phyloP scores from a whole-genome alignment of 768 basidiomycete species.

The Rhodotorula kratochvilovae region DNA sequence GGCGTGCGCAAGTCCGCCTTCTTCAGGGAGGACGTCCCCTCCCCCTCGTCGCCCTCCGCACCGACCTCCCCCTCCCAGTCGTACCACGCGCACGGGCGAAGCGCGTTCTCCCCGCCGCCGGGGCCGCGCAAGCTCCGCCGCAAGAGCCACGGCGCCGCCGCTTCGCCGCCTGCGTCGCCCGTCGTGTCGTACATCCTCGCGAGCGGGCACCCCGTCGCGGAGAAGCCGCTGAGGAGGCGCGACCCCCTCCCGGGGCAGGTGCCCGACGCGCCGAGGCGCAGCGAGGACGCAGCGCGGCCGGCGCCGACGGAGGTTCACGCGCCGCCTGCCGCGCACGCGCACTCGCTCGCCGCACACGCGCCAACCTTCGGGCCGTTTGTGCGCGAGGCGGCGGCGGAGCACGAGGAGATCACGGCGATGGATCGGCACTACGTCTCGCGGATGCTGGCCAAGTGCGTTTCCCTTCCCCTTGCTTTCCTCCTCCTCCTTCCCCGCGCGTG shows the following conservation, averaged over 20 bases:
- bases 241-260: background rate
- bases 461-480: background rate
- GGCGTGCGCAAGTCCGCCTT: too few relatives aligned
- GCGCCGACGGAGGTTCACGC: background rate
- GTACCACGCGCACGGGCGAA: too few relatives aligned
- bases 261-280: too few relatives aligned
- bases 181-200: background rate
- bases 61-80: background rate
- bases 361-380: background rate
- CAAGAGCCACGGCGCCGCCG: background rate
- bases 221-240: too few relatives aligned
- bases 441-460: slow-evolving; percentile 28
- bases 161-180: background rate
- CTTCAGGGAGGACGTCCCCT: too few relatives aligned
- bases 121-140: background rate
- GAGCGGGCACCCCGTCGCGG: background rate
- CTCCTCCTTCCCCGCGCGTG: too few relatives aligned
- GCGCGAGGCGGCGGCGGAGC: background rate
- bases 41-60: too few relatives aligned
- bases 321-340: too few relatives aligned
- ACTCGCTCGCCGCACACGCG: too few relatives aligned
- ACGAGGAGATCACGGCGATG: slow-evolving; percentile 11
- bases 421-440: slow-evolving; percentile 37
- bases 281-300: too few relatives aligned
- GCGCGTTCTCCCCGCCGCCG: background rate